These are phyloP conservation scores for Talaromyces wortmannii DNA, from an alignment of 495 filamentous ascomycete species.

Conservation along the genomic window DNA sequence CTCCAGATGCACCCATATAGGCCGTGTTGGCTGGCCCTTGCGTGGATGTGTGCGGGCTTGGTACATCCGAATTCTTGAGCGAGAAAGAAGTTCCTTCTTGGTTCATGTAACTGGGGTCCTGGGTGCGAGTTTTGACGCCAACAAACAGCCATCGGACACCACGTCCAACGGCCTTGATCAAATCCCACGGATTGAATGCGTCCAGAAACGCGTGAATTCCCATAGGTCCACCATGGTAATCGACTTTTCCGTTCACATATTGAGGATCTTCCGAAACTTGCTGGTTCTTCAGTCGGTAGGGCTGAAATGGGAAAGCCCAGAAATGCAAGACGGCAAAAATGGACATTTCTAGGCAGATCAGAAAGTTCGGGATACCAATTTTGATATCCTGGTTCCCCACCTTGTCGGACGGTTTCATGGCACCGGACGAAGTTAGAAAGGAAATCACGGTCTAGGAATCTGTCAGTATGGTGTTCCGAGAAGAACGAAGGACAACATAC, in stretches of 20 bases:
- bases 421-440: constrained; percentile 55
- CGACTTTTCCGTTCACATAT: constrained; percentile 40
- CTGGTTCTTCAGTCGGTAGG: constrained; percentile 42
- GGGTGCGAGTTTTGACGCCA: constrained; percentile 50
- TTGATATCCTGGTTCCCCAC: constrained; percentile 62
- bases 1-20: constrained; percentile 28
- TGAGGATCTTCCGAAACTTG: constrained; percentile 35
- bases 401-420: constrained; percentile 55
- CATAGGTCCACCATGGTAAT: constrained; percentile 55
- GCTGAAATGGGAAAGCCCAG: constrained; percentile 71
- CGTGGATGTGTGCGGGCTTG: constrained; percentile 2
- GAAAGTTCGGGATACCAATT: constrained; percentile 62
- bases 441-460: constrained; percentile 52
- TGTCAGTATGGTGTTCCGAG: not conserved
- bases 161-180: constrained; percentile 70
- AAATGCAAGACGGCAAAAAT: constrained; percentile 62
- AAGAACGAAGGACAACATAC: constrained; percentile 22
- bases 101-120: constrained; percentile 43
- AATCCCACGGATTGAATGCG: constrained; percentile 78
- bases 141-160: constrained; percentile 77
- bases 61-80: constrained; percentile 16
- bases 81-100: constrained; percentile 21
- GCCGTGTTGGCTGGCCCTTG: constrained; percentile 15
- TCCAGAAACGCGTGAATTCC: constrained; percentile 60
- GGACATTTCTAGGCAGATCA: constrained; percentile 71